phyloP scores from a whole-genome alignment of 768 basidiomycete species.

The Royoungia palumana region DNA sequence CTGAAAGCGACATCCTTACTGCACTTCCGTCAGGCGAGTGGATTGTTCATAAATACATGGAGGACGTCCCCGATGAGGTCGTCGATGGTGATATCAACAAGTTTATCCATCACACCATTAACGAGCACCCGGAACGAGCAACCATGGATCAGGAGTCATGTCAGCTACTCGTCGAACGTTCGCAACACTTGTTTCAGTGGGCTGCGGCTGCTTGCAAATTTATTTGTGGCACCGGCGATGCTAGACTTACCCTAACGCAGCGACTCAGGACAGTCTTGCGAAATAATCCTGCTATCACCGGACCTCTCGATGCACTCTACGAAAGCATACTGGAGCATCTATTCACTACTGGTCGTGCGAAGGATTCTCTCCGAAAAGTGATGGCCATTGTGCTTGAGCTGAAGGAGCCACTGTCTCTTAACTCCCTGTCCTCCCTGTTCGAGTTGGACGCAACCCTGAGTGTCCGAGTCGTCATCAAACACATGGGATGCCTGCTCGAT shows the following conservation, averaged over 20 bases:
- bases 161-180: no score
- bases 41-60: no score
- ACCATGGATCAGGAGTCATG: neutral
- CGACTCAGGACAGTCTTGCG: neutral
- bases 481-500: neutral
- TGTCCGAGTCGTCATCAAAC: neutral
- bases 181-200: no score
- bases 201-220: no score
- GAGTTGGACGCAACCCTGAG: neutral
- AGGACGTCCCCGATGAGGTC: no score
- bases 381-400: neutral
- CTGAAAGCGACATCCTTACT: no score
- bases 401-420: no score
- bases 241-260: neutral
- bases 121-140: neutral
- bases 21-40: no score
- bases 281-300: neutral
- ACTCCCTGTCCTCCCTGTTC: neutral
- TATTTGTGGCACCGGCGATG: no score
- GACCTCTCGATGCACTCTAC: neutral
- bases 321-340: no score
- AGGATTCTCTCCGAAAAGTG: neutral
- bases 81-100: no score
- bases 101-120: neutral
- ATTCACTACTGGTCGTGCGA: neutral